These are phyloP conservation scores for Proteromonas lacertae DNA, from an alignment of 352 stramenopile genomes.

Conservation along the genomic window DNA sequence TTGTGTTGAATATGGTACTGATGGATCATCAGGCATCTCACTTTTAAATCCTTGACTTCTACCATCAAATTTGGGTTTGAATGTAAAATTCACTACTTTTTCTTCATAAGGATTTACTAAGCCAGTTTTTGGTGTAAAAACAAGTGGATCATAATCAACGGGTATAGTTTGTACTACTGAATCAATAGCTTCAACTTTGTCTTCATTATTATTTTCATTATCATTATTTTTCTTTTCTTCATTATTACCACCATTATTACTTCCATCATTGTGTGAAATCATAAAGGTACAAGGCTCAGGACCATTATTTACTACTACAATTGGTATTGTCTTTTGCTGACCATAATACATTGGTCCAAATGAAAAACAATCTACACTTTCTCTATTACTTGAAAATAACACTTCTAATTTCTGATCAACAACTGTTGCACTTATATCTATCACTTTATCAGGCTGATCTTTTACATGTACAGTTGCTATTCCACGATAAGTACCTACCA, in stretches of 20 bases:
- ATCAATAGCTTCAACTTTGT: too few relatives aligned
- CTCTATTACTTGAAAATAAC: constrained; percentile 13
- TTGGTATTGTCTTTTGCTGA: constrained; percentile 2
- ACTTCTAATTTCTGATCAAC: constrained; percentile 45
- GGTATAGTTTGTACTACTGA: too few relatives aligned
- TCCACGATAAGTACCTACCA: constrained; percentile 4
- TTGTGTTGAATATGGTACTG: neutral
- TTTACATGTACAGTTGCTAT: constrained; percentile 3
- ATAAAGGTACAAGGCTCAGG: constrained; percentile 7
- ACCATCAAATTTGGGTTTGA: neutral
- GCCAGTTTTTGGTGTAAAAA: constrained; percentile 1
- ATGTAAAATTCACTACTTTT: constrained; percentile 2
- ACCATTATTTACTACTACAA: constrained; percentile 14
- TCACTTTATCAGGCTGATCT: constrained; percentile 4
- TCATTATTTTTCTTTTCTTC: too few relatives aligned
- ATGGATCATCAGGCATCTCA: too few relatives aligned
- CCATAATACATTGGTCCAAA: constrained; percentile 16
- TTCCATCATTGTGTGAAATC: constrained; percentile 2
- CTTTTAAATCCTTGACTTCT: neutral
- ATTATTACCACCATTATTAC: too few relatives aligned
- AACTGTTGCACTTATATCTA: constrained; percentile 31
- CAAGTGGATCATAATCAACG: too few relatives aligned
- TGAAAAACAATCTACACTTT: constrained; percentile 3
- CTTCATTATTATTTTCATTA: too few relatives aligned
- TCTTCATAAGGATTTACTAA: constrained; percentile 1